Evolutionary conservation across 2,329 filamentous ascomycete species (phyloP).

Genomic region (Cercospora sesami): DNA sequence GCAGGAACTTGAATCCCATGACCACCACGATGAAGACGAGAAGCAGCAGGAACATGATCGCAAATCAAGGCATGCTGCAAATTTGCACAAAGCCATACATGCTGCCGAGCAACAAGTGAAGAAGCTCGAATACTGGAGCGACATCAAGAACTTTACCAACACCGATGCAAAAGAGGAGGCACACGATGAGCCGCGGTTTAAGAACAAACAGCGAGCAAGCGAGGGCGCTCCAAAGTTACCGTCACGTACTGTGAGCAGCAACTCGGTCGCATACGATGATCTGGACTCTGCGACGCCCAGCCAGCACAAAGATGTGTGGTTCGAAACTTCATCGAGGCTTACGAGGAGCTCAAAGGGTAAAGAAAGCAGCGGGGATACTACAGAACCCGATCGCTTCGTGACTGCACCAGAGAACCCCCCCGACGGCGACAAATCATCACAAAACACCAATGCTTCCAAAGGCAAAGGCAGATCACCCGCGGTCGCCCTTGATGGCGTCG

Average conservation of each 20-base stretch:
- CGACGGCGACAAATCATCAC: slow-evolving; percentile 13
- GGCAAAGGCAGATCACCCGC: slow-evolving; percentile 26
- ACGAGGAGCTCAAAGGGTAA: slow-evolving; percentile 22
- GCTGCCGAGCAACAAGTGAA: slow-evolving; percentile 79
- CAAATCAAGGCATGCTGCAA: slow-evolving; percentile 55
- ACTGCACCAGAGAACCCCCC: slow-evolving; percentile 20
- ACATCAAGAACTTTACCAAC: slow-evolving; percentile 52
- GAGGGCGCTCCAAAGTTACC: slow-evolving; percentile 12
- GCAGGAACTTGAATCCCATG: slow-evolving; percentile 46
- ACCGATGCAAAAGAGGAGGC: slow-evolving; percentile 15
- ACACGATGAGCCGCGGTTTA: slow-evolving; percentile 27
- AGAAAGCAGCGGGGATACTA: slow-evolving; percentile 20
- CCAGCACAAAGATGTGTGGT: slow-evolving; percentile 24
- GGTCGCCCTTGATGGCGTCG: slow-evolving; percentile 22
- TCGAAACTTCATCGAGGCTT: slow-evolving; percentile 22
- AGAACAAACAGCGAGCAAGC: slow-evolving; percentile 27
- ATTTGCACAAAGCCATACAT: slow-evolving; percentile 71
- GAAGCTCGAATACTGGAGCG: slow-evolving; percentile 83
- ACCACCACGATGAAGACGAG: slow-evolving; percentile 44
- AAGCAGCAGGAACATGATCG: slow-evolving; percentile 45
- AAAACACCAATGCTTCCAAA: slow-evolving; percentile 15
- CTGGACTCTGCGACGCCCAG: slow-evolving; percentile 15
- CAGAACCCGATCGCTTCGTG: slow-evolving; percentile 24
- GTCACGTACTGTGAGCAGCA: slow-evolving; percentile 10
- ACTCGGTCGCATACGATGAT: slow-evolving; percentile 10